A percentile compares a stretch with the other conserved stretches of the same genome.
phyloP scores from a whole-genome alignment of 106 monocot genomes.

The Acorus calamus region DNA sequence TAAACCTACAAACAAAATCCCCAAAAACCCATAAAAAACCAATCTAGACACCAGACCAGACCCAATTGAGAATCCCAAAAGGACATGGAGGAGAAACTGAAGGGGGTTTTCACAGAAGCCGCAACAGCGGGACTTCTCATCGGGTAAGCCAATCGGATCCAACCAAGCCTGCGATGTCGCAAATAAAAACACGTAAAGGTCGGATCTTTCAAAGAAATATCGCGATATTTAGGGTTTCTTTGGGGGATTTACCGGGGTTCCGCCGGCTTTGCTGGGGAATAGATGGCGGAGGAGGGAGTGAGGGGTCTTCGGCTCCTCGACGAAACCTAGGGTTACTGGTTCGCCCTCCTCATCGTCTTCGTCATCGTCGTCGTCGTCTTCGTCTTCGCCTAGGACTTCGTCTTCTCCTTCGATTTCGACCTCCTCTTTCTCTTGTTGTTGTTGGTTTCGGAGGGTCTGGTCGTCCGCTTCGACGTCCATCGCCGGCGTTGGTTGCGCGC shows the following conservation, averaged over 20 bases:
- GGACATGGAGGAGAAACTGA: slow-evolving; percentile 84
- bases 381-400: slow-evolving; percentile 9
- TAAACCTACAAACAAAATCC: slow-evolving; percentile 40
- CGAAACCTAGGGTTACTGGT: slow-evolving; percentile 51
- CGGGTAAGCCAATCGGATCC: slow-evolving; percentile 60
- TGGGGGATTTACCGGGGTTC: slow-evolving; percentile 43
- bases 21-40: background rate
- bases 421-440: background rate
- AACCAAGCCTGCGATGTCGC: slow-evolving; percentile 59
- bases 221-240: background rate
- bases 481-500: too few species aligned
- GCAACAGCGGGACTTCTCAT: slow-evolving; percentile 37
- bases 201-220: background rate
- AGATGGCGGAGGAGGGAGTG: slow-evolving; percentile 52
- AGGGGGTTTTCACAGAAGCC: slow-evolving; percentile 76
- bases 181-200: slow-evolving; percentile 2
- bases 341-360: slow-evolving; percentile 47
- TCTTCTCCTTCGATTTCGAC: slow-evolving; percentile 2
- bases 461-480: too few species aligned
- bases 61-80: background rate
- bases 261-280: slow-evolving; percentile 89
- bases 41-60: background rate
- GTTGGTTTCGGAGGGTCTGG: too few species aligned
- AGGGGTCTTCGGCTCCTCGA: slow-evolving; percentile 56
- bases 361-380: slow-evolving; percentile 24